Evolutionary conservation across 2,329 filamentous ascomycete species (phyloP).

Genomic region (Ceratocystis lukuohia): DNA sequence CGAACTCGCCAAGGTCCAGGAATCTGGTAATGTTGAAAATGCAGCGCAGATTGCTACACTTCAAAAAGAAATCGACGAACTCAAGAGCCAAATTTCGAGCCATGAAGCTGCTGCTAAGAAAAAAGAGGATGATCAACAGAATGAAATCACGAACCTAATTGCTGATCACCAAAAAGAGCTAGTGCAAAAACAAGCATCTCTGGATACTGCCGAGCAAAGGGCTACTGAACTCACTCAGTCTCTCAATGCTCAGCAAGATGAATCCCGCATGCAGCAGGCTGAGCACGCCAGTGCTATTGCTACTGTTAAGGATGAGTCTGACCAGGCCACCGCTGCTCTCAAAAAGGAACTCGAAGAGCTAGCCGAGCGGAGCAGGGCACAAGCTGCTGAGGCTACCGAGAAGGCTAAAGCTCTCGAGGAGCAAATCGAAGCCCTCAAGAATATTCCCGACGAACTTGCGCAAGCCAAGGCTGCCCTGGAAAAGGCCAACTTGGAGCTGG

Average conservation of each 20-base stretch:
- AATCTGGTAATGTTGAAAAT: constrained; percentile 26
- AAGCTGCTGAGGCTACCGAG: constrained; percentile 22
- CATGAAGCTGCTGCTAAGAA: constrained; percentile 23
- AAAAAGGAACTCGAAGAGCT: constrained; percentile 17
- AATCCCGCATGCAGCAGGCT: not conserved
- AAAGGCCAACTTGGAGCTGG: constrained; percentile 29
- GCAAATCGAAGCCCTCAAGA: constrained; percentile 45
- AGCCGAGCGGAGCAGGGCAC: constrained; percentile 6
- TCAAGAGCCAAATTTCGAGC: constrained; percentile 23
- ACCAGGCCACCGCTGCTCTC: constrained; percentile 25
- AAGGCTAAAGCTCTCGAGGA: constrained; percentile 35
- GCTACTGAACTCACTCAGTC: constrained; percentile 24
- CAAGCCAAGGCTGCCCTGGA: constrained; percentile 13
- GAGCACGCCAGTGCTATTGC: constrained; percentile 21
- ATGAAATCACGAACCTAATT: constrained; percentile 16
- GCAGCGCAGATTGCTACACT: constrained; percentile 41
- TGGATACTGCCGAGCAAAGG: constrained; percentile 27
- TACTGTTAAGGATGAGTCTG: constrained; percentile 15
- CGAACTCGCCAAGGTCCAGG: constrained; percentile 33
- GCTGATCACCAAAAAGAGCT: constrained; percentile 17
- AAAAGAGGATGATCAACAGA: constrained; percentile 14
- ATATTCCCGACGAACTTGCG: constrained; percentile 11
- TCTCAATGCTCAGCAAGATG: constrained; percentile 4
- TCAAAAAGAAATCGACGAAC: constrained; percentile 26
- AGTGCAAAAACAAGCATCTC: constrained; percentile 24